A percentile compares a stretch with the other conserved stretches of the same genome.
Evolutionary conservation across 495 filamentous ascomycete species (phyloP).

Genomic region (Talaromyces ruber): DNA sequence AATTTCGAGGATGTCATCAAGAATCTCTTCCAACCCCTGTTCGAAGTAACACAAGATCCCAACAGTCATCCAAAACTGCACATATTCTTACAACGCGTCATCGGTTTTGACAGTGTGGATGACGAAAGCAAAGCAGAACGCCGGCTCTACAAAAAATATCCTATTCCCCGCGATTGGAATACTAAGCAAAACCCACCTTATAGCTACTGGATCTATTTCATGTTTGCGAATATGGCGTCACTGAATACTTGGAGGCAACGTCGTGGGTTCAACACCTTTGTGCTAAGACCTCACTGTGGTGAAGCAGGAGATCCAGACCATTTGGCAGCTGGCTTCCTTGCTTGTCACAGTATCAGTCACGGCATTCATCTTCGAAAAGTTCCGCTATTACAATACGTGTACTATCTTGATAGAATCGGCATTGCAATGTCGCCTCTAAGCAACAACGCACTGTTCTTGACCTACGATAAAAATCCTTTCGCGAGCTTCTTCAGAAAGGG

Average conservation of each 20-base stretch:
- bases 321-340: conserved; percentile 82
- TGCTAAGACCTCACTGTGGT: conserved; percentile 89
- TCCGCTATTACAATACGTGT: conserved; percentile 90
- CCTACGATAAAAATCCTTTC: conserved; percentile 96
- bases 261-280: conserved; percentile 91
- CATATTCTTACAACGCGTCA: conserved; percentile 87
- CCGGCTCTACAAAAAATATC: conserved; percentile 86
- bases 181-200: conserved; percentile 95
- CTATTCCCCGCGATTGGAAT: conserved; percentile 78
- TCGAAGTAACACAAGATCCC: conserved; percentile 88
- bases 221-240: conserved; percentile 89
- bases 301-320: conserved; percentile 97
- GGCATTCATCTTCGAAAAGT: conserved; percentile 90
- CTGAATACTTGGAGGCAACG: conserved; percentile 86
- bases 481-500: conserved; percentile 90
- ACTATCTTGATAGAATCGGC: conserved; percentile 95
- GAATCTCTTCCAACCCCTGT: conserved; percentile 89
- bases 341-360: conserved; percentile 96
- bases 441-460: conserved; percentile 94
- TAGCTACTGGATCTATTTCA: conserved; percentile 97
- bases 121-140: conserved; percentile 96
- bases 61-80: conserved; percentile 85
- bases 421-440: conserved; percentile 98
- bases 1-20: conserved; percentile 85
- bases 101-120: conserved; percentile 96